phyloP scores from a whole-genome alignment of 768 basidiomycete genomes.

The Boletales sp. region DNA sequence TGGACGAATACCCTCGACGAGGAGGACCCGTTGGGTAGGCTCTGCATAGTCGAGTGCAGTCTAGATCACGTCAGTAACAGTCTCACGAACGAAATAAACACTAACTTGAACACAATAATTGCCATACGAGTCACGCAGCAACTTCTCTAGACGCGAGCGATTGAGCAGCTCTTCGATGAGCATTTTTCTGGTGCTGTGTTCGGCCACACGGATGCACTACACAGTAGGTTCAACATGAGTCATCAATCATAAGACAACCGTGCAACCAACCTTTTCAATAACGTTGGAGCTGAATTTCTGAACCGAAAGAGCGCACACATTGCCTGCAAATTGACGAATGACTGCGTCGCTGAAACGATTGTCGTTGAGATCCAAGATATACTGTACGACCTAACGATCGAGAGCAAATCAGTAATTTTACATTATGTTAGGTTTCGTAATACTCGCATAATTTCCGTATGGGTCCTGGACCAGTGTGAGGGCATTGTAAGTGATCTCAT shows the following conservation, averaged over 20 bases:
- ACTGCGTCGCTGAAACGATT: constrained; percentile 97
- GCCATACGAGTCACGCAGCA: constrained; percentile 93
- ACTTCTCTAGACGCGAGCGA: constrained; percentile 90
- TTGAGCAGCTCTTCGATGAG: constrained; percentile 95
- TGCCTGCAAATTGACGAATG: constrained; percentile 95
- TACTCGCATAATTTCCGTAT: constrained; percentile 82
- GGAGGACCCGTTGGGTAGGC: constrained; percentile 82
- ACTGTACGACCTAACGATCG: constrained; percentile 81
- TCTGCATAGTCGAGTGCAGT: constrained; percentile 98
- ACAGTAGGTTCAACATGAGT: background rate
- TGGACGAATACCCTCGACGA: constrained; percentile 98
- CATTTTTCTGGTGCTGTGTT: constrained; percentile 90
- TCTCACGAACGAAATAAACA: constrained; percentile 6
- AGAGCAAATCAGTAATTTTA: background rate
- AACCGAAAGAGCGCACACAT: constrained; percentile 95
- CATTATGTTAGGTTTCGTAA: background rate
- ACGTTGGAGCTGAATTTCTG: constrained; percentile 99
- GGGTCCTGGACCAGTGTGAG: constrained; percentile 98
- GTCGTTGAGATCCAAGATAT: constrained; percentile 97
- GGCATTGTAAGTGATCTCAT: constrained; percentile 98
- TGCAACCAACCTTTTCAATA: constrained; percentile 75
- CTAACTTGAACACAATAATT: constrained; percentile 91
- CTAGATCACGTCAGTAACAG: constrained; percentile 38
- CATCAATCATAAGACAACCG: background rate
- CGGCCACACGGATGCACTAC: constrained; percentile 88